Percentiles rank a stretch among this genome's conserved stretches.
Evolutionary conservation across 2,329 filamentous ascomycete genomes (phyloP).

Genomic region (Ciborinia camelliae): DNA sequence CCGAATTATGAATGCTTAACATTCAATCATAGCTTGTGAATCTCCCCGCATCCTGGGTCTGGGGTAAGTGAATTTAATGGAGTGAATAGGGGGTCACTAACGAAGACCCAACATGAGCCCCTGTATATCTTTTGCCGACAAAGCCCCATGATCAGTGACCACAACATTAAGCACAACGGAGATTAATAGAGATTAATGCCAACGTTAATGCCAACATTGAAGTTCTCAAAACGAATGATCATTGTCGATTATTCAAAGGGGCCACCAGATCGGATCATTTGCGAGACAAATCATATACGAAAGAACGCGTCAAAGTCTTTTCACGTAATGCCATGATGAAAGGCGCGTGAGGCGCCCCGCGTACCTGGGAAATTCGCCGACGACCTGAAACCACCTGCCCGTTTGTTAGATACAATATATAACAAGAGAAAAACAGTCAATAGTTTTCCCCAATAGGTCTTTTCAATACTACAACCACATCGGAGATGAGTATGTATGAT

Average conservation of each 20-base stretch:
- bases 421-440: neutral
- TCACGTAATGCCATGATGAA: neutral
- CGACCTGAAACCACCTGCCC: neutral
- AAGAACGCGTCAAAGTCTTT: neutral
- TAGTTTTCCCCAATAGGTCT: neutral
- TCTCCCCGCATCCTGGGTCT: neutral
- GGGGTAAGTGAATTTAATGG: neutral
- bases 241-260: neutral
- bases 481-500: neutral
- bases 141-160: constrained; percentile 7
- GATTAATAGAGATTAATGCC: constrained; percentile 8
- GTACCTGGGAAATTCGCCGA: constrained; percentile 1
- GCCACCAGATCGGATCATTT: constrained; percentile 20
- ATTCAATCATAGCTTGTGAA: neutral
- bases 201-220: neutral
- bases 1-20: neutral
- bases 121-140: neutral
- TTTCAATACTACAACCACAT: neutral
- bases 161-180: neutral
- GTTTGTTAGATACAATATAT: neutral
- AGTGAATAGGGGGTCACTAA: constrained; percentile 10
- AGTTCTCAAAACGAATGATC: neutral
- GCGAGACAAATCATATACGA: neutral
- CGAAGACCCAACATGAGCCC: neutral
- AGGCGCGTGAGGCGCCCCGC: neutral